Percentiles rank a stretch among this genome's conserved stretches.
These are phyloP conservation scores for Yamadazyma friedrichii DNA, from an alignment of 1,139 yeast genomes.

Conservation along the genomic window DNA sequence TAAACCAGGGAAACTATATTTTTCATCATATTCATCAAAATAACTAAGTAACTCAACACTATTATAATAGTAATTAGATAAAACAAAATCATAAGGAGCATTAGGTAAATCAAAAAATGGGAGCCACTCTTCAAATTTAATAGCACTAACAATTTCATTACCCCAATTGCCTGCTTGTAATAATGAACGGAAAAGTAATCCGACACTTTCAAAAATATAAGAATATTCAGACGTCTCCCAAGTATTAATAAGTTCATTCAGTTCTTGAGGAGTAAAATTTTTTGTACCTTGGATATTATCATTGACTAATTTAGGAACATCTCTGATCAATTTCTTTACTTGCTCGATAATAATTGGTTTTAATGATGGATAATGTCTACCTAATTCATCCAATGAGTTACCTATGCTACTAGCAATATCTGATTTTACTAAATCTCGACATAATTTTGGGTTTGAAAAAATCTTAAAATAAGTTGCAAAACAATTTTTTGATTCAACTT, in stretches of 20 bases:
- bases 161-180: constrained; percentile 55
- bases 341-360: constrained; percentile 58
- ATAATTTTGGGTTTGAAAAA: constrained; percentile 47
- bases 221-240: constrained; percentile 55
- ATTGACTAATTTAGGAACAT: constrained; percentile 41
- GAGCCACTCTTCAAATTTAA: constrained; percentile 47
- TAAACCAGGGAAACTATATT: constrained; percentile 43
- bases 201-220: constrained; percentile 45
- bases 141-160: constrained; percentile 33
- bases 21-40: constrained; percentile 56
- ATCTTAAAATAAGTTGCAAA: constrained; percentile 52
- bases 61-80: constrained; percentile 54
- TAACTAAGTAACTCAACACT: constrained; percentile 52
- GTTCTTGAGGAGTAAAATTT: constrained; percentile 39
- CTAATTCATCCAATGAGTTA: constrained; percentile 72
- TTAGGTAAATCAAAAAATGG: constrained; percentile 42
- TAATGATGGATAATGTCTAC: constrained; percentile 77
- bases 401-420: constrained; percentile 62
- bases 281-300: constrained; percentile 35
- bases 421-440: constrained; percentile 40
- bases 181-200: constrained; percentile 46
- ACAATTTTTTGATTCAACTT: constrained; percentile 48
- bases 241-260: constrained; percentile 43
- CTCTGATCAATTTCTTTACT: constrained; percentile 45
- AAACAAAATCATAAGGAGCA: constrained; percentile 60